These are phyloP conservation scores for Vigna unguiculata DNA, from an alignment of 306 rosid species.

Conservation along the genomic window DNA sequence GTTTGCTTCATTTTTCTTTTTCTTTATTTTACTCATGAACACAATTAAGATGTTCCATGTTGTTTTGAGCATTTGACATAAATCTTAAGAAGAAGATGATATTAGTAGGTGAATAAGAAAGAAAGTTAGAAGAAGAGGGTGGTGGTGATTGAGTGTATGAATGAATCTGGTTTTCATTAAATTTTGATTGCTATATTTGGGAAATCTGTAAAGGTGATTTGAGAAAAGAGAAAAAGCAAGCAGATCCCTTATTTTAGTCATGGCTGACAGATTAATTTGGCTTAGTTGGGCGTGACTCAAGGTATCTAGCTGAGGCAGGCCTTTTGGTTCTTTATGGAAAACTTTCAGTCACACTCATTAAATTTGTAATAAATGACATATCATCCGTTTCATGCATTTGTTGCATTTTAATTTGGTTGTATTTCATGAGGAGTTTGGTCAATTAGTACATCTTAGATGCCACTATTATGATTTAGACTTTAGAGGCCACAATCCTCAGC, in stretches of 20 bases:
- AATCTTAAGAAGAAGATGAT: conserved; percentile 28
- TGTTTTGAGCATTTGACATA: too few species aligned
- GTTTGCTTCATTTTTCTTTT: conserved; percentile 51
- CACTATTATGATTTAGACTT: conserved; percentile 44
- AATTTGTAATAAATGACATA: conserved; percentile 54
- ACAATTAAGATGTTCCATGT: background rate
- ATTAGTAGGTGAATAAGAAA: conserved; percentile 26
- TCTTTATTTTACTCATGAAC: background rate
- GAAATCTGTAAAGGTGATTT: conserved; percentile 46
- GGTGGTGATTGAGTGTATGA: conserved; percentile 40
- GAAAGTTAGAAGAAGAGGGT: conserved; percentile 20
- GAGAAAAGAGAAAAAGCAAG: conserved; percentile 40
- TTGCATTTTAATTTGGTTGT: conserved; percentile 4
- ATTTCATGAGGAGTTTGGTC: conserved; percentile 40
- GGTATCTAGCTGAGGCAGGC: conserved; percentile 57
- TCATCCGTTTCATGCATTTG: conserved; percentile 36
- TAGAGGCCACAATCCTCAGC: conserved; percentile 36
- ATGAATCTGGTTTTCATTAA: conserved; percentile 46
- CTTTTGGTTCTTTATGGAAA: conserved; percentile 47
- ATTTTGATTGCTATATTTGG: conserved; percentile 38
- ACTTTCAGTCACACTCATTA: conserved; percentile 52
- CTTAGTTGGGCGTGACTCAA: conserved; percentile 63
- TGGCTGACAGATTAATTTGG: conserved; percentile 49
- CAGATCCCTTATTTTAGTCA: conserved; percentile 53
- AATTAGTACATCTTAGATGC: conserved; percentile 32